These are phyloP conservation scores for Cicer yamashitae DNA, from an alignment of 306 rosid species.

Conservation along the genomic window DNA sequence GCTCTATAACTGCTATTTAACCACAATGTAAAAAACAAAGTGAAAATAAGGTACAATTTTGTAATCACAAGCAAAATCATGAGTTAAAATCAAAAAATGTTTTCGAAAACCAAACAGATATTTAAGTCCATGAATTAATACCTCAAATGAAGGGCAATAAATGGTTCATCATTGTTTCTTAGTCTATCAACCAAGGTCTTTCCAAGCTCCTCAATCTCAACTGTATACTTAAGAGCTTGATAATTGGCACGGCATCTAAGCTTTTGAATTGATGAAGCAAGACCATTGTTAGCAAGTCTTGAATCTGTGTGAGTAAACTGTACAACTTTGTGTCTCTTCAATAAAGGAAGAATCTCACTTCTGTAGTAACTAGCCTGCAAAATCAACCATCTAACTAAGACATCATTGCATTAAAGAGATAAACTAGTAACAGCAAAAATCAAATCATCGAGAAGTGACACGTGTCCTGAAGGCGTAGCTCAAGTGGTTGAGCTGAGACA, in stretches of 20 bases:
- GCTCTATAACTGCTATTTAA: too few species aligned
- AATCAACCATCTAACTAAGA: conserved; percentile 43
- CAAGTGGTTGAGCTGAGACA: too few species aligned
- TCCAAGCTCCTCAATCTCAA: conserved; percentile 90
- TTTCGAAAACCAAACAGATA: not conserved
- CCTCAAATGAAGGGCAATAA: conserved; percentile 94
- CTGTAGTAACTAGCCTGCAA: conserved; percentile 95
- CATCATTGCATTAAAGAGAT: conserved; percentile 6
- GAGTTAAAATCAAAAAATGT: not conserved
- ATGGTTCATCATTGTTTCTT: conserved; percentile 73
- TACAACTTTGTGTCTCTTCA: conserved; percentile 71
- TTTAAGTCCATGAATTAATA: not conserved
- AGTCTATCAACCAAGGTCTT: conserved; percentile 73
- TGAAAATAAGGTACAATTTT: not conserved
- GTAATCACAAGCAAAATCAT: not conserved
- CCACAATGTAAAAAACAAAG: not conserved
- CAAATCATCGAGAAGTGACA: too few species aligned
- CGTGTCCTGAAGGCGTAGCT: too few species aligned
- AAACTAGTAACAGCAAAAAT: not conserved
- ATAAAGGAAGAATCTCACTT: conserved; percentile 71
- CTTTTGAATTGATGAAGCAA: conserved; percentile 82
- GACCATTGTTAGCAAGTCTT: conserved; percentile 86
- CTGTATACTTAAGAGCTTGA: conserved; percentile 71
- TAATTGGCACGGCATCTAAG: conserved; percentile 92
- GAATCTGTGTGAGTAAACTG: conserved; percentile 91